Evolutionary conservation across 2,329 filamentous ascomycete genomes (phyloP).

Genomic region (Cordyceps tenuipes): DNA sequence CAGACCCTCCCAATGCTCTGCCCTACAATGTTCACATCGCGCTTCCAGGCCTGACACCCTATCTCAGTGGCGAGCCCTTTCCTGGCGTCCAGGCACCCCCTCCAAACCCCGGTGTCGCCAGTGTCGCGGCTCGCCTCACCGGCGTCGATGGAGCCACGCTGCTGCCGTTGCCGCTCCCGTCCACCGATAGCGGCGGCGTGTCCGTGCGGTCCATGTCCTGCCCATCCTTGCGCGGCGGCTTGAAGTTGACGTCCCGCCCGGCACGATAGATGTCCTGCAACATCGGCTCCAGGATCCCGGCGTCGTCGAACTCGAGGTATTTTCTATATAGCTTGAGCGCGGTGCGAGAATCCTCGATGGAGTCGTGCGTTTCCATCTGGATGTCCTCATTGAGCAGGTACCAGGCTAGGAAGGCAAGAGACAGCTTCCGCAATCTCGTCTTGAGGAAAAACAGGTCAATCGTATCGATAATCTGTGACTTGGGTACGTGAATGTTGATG

Average conservation of each 20-base stretch:
- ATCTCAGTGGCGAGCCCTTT: slow-evolving; percentile 32
- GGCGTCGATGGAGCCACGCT: slow-evolving; percentile 37
- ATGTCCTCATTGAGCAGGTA: slow-evolving; percentile 88
- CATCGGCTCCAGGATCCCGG: slow-evolving; percentile 74
- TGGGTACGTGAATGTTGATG: slow-evolving; percentile 94
- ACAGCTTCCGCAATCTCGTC: slow-evolving; percentile 74
- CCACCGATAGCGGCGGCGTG: slow-evolving; percentile 41
- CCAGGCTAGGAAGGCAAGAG: slow-evolving; percentile 86
- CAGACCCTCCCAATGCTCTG: background rate
- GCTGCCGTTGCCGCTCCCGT: slow-evolving; percentile 24
- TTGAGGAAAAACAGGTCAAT: slow-evolving; percentile 84
- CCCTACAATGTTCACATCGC: background rate
- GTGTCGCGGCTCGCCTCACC: slow-evolving; percentile 29
- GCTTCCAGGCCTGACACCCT: background rate
- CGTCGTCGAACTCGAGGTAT: slow-evolving; percentile 81
- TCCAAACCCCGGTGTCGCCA: slow-evolving; percentile 30
- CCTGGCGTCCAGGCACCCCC: slow-evolving; percentile 36
- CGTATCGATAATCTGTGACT: slow-evolving; percentile 85
- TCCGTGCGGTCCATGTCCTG: slow-evolving; percentile 39
- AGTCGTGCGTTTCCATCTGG: slow-evolving; percentile 86
- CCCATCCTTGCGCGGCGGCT: slow-evolving; percentile 41
- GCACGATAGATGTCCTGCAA: slow-evolving; percentile 74
- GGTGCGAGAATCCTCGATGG: slow-evolving; percentile 88
- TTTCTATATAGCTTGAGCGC: slow-evolving; percentile 84
- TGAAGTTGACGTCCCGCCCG: slow-evolving; percentile 41